Conservation (phyloP, 1,284 basidiomycete genomes). For the Hymenochaete sp. region DNA sequence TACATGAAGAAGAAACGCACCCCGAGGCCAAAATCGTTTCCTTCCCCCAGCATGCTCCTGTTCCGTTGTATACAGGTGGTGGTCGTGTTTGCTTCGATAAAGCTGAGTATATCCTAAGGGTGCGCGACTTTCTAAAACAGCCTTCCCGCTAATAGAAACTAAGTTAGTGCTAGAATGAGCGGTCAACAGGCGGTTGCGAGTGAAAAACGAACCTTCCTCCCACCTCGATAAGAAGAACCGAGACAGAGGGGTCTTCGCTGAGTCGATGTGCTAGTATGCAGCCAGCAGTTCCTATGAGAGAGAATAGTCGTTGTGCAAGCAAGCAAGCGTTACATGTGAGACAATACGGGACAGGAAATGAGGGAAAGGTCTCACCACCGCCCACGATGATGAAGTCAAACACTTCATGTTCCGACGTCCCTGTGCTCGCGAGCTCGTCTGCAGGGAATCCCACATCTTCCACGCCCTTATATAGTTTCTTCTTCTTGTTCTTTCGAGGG, state of each 20-base stretch:
- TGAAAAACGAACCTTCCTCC: slow-evolving; percentile 15
- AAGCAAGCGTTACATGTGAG: not conserved
- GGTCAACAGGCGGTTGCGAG: not conserved
- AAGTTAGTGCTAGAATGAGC: too few relatives aligned
- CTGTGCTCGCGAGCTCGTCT: too few relatives aligned
- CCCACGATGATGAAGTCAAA: slow-evolving; percentile 20
- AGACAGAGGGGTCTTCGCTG: slow-evolving; percentile 28
- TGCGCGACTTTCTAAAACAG: not conserved
- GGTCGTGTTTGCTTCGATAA: slow-evolving; percentile 9
- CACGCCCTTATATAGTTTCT: slow-evolving; percentile 6
- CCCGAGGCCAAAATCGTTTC: slow-evolving; percentile 17
- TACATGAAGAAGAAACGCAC: not conserved
- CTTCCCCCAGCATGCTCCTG: slow-evolving; percentile 13
- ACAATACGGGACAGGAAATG: not conserved
- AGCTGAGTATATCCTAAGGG: slow-evolving; percentile 9
- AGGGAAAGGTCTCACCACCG: slow-evolving; percentile 10
- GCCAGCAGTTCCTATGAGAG: slow-evolving; percentile 31
- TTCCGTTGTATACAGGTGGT: slow-evolving; percentile 10
- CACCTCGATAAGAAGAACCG: slow-evolving; percentile 21
- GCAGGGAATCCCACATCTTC: not conserved
- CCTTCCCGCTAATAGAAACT: slow-evolving; percentile 5
- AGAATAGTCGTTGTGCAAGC: too few relatives aligned
- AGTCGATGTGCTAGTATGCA: slow-evolving; percentile 34
- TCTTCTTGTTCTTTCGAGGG: too few relatives aligned
- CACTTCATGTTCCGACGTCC: slow-evolving; percentile 1